Base-by-base conservation (phyloP, 768 basidiomycete species). In the Boletus bicolor region DNA sequence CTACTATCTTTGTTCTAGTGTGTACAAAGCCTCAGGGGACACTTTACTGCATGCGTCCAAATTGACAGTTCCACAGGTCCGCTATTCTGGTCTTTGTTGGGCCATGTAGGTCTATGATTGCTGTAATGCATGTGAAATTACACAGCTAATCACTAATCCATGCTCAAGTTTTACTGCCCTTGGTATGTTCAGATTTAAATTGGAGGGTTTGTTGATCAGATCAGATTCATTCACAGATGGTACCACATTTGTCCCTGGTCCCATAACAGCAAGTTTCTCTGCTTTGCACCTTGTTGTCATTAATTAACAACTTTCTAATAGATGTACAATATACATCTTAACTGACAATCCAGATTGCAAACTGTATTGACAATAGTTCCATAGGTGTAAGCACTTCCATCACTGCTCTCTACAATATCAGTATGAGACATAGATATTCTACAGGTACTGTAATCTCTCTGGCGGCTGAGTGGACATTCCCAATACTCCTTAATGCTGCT, bases 1-100 rank as follows among this genome's bases (percentile, higher is more conserved):
- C 61, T 7, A 34, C 14, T 1, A 17, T 62, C 1, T 62, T 53
- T 32, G 4, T 63, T 26, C 7, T 63, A 7, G 61, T 62, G 4
- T 3, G 59, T 48, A 17, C 15, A 17, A 5, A 11, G 11, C 1
- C 4, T 35, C 1, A 5, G 17, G 3, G 14, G 12, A 35, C 11
- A 26, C 24, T 14, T 28, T 10, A 7, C 37, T 30, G 0, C 14
- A 34, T 12, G 24, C 5, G 1, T 35, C 32, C 4, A 2, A 19
- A 34, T n/a, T 56, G 28, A 57, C 28, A 17, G 7, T 21, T 37
- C 21, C 10, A 5, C 19, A 57, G 56, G 35, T 57, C 4, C 41
- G 55, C 21, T 57, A 57, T 24, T 0, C 36, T 26, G 56, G 57
- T 14, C 56, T 58, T 37, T 48, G 41, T 35, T 28, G 26, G 7